Conservation (phyloP, 116 monocot species). For the Dioscorea cayenensis region DNA sequence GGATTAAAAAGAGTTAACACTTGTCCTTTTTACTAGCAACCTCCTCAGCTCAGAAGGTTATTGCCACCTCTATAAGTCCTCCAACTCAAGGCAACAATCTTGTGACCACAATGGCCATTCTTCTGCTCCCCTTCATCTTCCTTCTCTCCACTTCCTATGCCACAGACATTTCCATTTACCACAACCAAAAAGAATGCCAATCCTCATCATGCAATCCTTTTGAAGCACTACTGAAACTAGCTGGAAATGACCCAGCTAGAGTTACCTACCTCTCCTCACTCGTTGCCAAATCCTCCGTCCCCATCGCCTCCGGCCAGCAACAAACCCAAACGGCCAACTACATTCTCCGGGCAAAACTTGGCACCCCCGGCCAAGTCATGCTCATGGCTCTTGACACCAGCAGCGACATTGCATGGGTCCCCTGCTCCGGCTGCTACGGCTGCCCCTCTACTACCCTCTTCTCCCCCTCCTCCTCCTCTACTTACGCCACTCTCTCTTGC, state of each 20-base stretch:
- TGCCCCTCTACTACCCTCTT: constrained; percentile 35
- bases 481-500: constrained; percentile 30
- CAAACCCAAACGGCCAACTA: constrained; percentile 65
- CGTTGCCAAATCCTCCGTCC: constrained; percentile 26
- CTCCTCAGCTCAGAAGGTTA: too few species aligned
- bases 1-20: too few species aligned
- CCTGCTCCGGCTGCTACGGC: constrained; percentile 51
- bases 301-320: constrained; percentile 73
- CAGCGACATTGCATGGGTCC: constrained; percentile 59
- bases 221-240: constrained; percentile 8
- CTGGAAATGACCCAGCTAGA: constrained; percentile 57
- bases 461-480: constrained; percentile 34
- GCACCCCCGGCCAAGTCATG: constrained; percentile 67
- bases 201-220: constrained; percentile 18
- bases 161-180: constrained; percentile 48
- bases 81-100: too few species aligned
- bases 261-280: constrained; percentile 56
- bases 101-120: not conserved
- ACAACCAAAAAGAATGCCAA: constrained; percentile 37
- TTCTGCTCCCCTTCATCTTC: constrained; percentile 27
- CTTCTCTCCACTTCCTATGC: not conserved
- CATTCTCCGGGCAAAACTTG: constrained; percentile 58
- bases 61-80: too few species aligned
- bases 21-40: too few species aligned
- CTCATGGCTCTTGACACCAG: constrained; percentile 75